Percentiles rank a stretch among this genome's conserved stretches.
Evolutionary conservation across 2,329 filamentous ascomycete species (phyloP).

Genomic region (Fusarium tupiense): DNA sequence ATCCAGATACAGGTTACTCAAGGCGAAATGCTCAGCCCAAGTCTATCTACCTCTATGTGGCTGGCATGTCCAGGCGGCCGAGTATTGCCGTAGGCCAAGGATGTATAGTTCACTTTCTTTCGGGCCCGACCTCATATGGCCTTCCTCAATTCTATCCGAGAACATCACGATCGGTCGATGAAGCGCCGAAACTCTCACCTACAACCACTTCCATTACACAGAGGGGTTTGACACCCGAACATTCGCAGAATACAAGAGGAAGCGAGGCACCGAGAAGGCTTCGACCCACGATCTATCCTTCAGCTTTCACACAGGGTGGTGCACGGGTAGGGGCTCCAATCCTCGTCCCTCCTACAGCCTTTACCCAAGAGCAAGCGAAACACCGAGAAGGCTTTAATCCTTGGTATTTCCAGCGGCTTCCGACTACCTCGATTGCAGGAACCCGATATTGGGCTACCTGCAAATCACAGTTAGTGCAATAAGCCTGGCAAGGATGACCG

Average conservation of each 20-base stretch:
- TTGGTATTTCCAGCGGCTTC: constrained; percentile 36
- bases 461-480: constrained; percentile 36
- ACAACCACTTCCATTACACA: rapidly evolving
- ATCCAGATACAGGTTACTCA: background rate
- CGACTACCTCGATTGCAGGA: constrained; percentile 7
- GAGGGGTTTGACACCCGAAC: background rate
- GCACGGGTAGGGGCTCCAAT: too few species aligned
- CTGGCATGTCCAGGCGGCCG: rapidly evolving
- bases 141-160: background rate
- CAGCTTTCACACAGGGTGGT: rapidly evolving
- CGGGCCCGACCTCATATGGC: rapidly evolving
- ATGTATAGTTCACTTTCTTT: background rate
- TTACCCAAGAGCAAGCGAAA: constrained; percentile 48
- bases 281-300: background rate
- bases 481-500: constrained; percentile 9
- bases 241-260: rapidly evolving
- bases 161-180: rapidly evolving
- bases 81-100: background rate
- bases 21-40: background rate
- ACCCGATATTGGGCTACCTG: background rate
- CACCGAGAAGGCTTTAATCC: constrained; percentile 43
- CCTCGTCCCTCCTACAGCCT: rapidly evolving
- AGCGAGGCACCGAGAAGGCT: too few species aligned
- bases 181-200: background rate
- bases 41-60: background rate